Evolutionary conservation across 1,284 basidiomycete species (phyloP), one percentile per base, ranked within the genome.

Genomic region (Papiliotrema flavescens): DNA sequence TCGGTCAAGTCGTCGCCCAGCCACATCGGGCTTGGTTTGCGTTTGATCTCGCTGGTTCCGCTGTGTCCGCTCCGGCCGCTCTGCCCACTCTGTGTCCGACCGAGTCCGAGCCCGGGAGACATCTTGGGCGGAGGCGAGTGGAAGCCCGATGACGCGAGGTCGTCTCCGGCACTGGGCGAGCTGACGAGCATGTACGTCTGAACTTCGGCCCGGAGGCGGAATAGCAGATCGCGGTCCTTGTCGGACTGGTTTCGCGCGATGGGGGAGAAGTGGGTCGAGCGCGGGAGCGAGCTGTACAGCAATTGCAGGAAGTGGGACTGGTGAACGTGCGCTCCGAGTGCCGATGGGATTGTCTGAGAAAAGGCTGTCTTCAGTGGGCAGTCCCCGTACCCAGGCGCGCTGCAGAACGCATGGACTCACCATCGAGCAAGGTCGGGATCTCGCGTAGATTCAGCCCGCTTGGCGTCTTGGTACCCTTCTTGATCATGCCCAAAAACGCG

Each of bases 381-480:
- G 6, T 11, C 28, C 28, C 5, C 28, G 6, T 6, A 6, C 28
- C 28, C 28, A 11, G 28, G 28, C 28, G 28, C 28, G 28, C 51
- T 8, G 14, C 35, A 28, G 23, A 0, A 8, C 20, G n/a, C 1
- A 2, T 15, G 51, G 32, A 61, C 71, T 58, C 47, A 71, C 71
- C 64, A 22, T 75, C 70, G 6, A 74, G 57, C 7, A 76, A 51
- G 13, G 61, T 61, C 0, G 70, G 65, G 19, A 76, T 65, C 48
- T 74, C 72, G 26, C 73, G 63, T 48, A 76, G 54, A 55, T 75
- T 76, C 44, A 71, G 47, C 2, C 72, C 71, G 2, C 62, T 60
- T 1, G 66, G 57, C 9, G 74, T 75, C 61, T 74, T 75, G 39
- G 70, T 74, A 4, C 73, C 75, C 60, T 70, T 72, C 54, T 72